Base-by-base conservation (phyloP, 306 rosid genomes). In the Gynostemma pentaphyllum region DNA sequence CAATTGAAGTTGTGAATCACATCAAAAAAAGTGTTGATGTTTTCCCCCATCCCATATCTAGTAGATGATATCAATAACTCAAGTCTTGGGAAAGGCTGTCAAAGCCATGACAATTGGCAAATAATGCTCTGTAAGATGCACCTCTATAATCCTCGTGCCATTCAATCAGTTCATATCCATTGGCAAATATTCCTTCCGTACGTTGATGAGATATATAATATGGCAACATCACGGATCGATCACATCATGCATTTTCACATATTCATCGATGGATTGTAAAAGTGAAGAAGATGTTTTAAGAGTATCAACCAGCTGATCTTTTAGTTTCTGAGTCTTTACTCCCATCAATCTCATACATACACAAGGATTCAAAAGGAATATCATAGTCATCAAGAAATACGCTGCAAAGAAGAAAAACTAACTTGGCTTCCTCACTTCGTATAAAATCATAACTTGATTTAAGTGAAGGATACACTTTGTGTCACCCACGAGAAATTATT, bases 241-340 rank as follows among this genome's bases (percentile, higher is more conserved):
- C 1, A 69, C 7, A 24, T 57, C 67, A 15, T 69, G 73, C 73
- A 69, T 57, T 32, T 45, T 69, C 0, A 5, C 42, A 23, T 1
- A 0, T 1, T 7, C 39, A 2, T 0, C 0, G 2, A 0, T 7
- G 2, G 16, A 9, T 46, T n/a, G 19, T 5, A 74, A 11, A 45
- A 80, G 34, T 51, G 76, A 41, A 30, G 59, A 68, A 8, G 42
- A 9, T 9, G 12, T 51, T 39, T 74, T 66, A 1, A 81, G 62
- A 3, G 11, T 19, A 29, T 49, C 49, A 7, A 74, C 70, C 37
- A 71, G 14, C 1, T 2, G 12, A n/a, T 11, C 51, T 46, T 16
- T 21, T 21, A 1, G 1, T 1, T 1, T 21, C 18, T 11, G 18
- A n/a, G 51, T 46, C 1, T 21, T 6, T 1, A 1, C 16, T 10